Percentiles rank a stretch among this genome's conserved stretches.
Conservation (phyloP, 1,284 basidiomycete species). For the Coniophora puteana region DNA sequence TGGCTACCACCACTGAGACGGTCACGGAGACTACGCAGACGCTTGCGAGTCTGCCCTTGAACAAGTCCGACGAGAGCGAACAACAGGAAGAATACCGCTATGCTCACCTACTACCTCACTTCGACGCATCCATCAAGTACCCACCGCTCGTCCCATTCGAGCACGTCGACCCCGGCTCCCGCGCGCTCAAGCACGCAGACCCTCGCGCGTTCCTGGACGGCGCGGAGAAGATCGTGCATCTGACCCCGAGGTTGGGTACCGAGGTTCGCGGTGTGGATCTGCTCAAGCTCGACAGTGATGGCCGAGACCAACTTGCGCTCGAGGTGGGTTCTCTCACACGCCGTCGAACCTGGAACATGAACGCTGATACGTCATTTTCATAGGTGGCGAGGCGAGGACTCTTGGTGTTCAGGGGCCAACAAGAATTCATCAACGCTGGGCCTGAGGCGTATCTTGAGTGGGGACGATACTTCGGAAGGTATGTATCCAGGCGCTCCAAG, state of each 20-base stretch:
- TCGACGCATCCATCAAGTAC: constrained; percentile 54
- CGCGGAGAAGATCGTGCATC: constrained; percentile 52
- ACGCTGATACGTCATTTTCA: constrained; percentile 1
- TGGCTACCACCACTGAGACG: constrained; percentile 32
- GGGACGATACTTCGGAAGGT: constrained; percentile 65
- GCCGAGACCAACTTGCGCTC: constrained; percentile 75
- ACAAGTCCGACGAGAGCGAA: no score
- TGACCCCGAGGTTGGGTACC: constrained; percentile 75
- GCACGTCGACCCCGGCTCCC: constrained; percentile 69
- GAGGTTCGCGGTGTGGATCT: constrained; percentile 76
- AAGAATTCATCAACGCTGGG: constrained; percentile 66
- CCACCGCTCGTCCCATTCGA: constrained; percentile 70
- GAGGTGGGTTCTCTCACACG: constrained; percentile 39
- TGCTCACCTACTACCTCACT: constrained; percentile 61
- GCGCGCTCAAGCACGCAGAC: constrained; percentile 60
- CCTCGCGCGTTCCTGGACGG: constrained; percentile 64
- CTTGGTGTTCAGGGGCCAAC: constrained; percentile 70
- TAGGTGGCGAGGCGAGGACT: constrained; percentile 78
- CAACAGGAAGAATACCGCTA: constrained; percentile 50
- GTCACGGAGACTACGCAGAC: constrained; percentile 20
- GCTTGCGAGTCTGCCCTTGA: constrained; percentile 19
- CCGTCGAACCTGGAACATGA: not conserved
- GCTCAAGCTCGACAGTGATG: constrained; percentile 54
- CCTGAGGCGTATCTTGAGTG: constrained; percentile 72
- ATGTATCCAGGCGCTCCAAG: constrained; percentile 2